These are phyloP conservation scores for Trypanosoma caninum DNA, from an alignment of 208 protist species.

Conservation along the genomic window DNA sequence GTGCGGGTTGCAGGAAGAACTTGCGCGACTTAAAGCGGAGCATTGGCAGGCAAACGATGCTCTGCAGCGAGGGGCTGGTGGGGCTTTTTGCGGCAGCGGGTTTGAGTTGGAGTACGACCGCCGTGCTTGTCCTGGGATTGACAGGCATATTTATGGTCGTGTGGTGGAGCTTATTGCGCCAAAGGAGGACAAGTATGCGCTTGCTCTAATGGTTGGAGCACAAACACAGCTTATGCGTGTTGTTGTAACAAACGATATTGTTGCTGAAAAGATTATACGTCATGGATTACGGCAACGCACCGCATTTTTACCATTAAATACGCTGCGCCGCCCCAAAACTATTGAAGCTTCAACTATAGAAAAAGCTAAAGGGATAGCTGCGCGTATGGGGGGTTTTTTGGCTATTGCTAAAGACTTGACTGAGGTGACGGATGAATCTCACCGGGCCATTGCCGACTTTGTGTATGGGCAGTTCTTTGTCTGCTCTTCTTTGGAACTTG, in stretches of 20 bases:
- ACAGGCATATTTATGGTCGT: slow-evolving; percentile 83
- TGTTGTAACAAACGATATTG: slow-evolving; percentile 92
- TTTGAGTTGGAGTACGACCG: slow-evolving; percentile 78
- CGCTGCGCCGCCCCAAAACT: slow-evolving; percentile 54
- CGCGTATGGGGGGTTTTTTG: slow-evolving; percentile 32
- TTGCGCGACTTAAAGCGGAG: slow-evolving; percentile 43
- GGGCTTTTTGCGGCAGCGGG: slow-evolving; percentile 23
- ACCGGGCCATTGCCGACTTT: slow-evolving; percentile 60
- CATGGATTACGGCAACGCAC: slow-evolving; percentile 91
- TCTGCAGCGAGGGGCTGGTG: slow-evolving; percentile 52
- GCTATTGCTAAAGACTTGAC: slow-evolving; percentile 86
- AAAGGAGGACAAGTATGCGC: slow-evolving; percentile 49
- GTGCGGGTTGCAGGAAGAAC: slow-evolving; percentile 34
- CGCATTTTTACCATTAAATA: slow-evolving; percentile 98
- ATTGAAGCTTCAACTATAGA: slow-evolving; percentile 14
- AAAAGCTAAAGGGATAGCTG: slow-evolving; percentile 33
- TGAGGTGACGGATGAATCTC: slow-evolving; percentile 20
- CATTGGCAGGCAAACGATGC: slow-evolving; percentile 58
- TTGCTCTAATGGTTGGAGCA: slow-evolving; percentile 94
- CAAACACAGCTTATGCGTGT: slow-evolving; percentile 92
- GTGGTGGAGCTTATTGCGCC: slow-evolving; percentile 94
- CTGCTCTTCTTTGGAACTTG: slow-evolving; percentile 78
- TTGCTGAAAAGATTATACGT: slow-evolving; percentile 93
- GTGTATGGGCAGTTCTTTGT: slow-evolving; percentile 98
- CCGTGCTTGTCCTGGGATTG: slow-evolving; percentile 33